A percentile compares a stretch with the other conserved stretches of the same genome.
phyloP scores from a whole-genome alignment of 1,284 basidiomycete species.

The Ceratobasidium papillatum region DNA sequence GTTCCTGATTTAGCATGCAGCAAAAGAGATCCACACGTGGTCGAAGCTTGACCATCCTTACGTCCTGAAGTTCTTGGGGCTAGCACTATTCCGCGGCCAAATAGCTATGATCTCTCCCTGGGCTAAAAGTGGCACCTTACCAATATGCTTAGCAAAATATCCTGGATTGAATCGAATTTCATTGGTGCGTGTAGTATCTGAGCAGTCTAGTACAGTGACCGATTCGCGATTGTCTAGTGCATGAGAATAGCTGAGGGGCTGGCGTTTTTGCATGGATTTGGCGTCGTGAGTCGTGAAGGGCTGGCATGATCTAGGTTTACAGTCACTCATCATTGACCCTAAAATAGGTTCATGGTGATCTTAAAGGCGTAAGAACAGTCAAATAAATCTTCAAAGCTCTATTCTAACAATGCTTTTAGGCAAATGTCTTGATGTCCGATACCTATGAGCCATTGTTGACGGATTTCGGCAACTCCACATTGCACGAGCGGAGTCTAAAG shows the following conservation, averaged over 20 bases:
- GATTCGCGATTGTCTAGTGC: not conserved
- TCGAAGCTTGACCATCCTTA: not conserved
- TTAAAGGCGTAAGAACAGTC: not conserved
- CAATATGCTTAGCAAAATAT: not conserved
- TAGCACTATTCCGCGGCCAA: not conserved
- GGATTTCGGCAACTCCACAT: not conserved
- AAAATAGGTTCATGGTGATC: not conserved
- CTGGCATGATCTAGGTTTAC: not conserved
- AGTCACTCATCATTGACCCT: not conserved
- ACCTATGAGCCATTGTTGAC: not conserved
- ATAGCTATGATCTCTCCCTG: conserved; percentile 1
- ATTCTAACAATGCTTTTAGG: not conserved
- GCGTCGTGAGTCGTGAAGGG: not conserved
- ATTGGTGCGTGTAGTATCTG: not conserved
- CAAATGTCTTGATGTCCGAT: not conserved
- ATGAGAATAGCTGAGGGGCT: not conserved
- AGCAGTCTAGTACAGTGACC: not conserved
- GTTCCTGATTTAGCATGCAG: not conserved
- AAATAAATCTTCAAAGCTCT: not conserved
- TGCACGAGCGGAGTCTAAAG: not conserved
- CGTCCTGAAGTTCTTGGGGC: not conserved
- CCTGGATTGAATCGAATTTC: not conserved
- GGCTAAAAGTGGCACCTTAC: not conserved
- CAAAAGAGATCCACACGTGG: not conserved
- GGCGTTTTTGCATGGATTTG: not conserved